These are phyloP conservation scores for Aspergillus caelatus DNA, from an alignment of 2,329 filamentous ascomycete species.

Conservation along the genomic window DNA sequence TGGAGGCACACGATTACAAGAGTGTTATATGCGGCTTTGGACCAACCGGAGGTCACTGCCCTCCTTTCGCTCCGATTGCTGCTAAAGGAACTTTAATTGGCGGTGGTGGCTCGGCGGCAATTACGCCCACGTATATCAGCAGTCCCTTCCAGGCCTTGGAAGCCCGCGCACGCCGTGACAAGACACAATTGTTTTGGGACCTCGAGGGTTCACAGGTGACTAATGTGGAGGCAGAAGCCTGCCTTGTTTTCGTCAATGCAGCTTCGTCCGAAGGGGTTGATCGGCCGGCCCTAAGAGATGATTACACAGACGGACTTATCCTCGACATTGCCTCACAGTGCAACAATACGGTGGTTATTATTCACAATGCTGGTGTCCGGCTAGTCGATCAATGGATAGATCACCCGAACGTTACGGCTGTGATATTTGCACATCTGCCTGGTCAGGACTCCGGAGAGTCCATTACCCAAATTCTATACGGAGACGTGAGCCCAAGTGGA, in stretches of 20 bases:
- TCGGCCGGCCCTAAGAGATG: constrained; percentile 57
- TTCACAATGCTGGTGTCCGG: constrained; percentile 75
- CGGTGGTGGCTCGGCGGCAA: too few relatives aligned
- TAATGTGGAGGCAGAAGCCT: constrained; percentile 30
- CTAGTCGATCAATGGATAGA: constrained; percentile 52
- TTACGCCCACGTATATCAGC: too few relatives aligned
- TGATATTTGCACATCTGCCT: constrained; percentile 80
- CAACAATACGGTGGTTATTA: constrained; percentile 82
- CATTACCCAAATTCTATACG: constrained; percentile 79
- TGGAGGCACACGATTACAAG: too few relatives aligned
- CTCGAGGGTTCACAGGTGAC: too few relatives aligned
- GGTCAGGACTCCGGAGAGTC: constrained; percentile 83
- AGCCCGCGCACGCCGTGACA: constrained; percentile 36
- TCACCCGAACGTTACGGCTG: constrained; percentile 78
- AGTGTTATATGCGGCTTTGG: too few relatives aligned
- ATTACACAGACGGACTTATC: constrained; percentile 79
- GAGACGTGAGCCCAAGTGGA: constrained; percentile 73
- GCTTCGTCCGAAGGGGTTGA: constrained; percentile 81
- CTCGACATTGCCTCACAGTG: constrained; percentile 71
- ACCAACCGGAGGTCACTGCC: too few relatives aligned
- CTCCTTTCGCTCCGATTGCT: too few relatives aligned
- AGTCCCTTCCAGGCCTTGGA: constrained; percentile 4
- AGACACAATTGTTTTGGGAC: too few relatives aligned
- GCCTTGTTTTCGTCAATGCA: constrained; percentile 81
- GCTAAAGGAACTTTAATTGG: too few relatives aligned